Conservation (phyloP, 2,329 filamentous ascomycete genomes). For the Nemania abortiva region DNA sequence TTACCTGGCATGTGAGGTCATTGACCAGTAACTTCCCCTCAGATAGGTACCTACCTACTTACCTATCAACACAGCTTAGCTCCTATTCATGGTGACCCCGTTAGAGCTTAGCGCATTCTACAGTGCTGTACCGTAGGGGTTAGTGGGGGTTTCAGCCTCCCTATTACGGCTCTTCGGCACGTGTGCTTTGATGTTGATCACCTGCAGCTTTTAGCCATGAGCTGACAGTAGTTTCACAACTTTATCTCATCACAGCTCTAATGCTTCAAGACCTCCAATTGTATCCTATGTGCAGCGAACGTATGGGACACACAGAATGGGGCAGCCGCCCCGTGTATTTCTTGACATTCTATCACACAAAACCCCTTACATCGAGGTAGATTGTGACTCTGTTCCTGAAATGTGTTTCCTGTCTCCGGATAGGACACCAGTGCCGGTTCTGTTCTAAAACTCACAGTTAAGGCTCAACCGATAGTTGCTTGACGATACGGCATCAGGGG, state of each 20-base stretch:
- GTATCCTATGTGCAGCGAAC: too few species aligned
- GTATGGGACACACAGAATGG: too few species aligned
- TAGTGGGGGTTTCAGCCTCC: constrained; percentile 27
- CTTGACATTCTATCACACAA: too few species aligned
- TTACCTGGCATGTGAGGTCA: constrained; percentile 2
- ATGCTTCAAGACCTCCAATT: too few species aligned
- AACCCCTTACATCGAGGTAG: too few species aligned
- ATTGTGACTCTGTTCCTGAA: too few species aligned
- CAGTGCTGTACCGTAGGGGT: neutral
- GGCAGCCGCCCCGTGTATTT: too few species aligned
- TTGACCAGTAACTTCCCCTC: constrained; percentile 7
- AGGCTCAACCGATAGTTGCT: too few species aligned
- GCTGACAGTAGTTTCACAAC: constrained; percentile 16
- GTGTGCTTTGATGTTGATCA: constrained; percentile 31
- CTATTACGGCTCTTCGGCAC: constrained; percentile 31
- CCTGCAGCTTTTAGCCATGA: constrained; percentile 30
- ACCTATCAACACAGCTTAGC: neutral
- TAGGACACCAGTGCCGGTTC: too few species aligned
- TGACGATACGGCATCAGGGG: too few species aligned
- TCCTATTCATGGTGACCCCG: neutral
- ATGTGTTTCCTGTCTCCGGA: too few species aligned
- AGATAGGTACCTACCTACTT: neutral
- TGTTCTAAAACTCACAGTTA: too few species aligned
- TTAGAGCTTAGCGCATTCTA: constrained; percentile 2
- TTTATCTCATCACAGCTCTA: neutral